Base-by-base conservation (phyloP, 1,139 yeast species). In the Pichia sp. region DNA sequence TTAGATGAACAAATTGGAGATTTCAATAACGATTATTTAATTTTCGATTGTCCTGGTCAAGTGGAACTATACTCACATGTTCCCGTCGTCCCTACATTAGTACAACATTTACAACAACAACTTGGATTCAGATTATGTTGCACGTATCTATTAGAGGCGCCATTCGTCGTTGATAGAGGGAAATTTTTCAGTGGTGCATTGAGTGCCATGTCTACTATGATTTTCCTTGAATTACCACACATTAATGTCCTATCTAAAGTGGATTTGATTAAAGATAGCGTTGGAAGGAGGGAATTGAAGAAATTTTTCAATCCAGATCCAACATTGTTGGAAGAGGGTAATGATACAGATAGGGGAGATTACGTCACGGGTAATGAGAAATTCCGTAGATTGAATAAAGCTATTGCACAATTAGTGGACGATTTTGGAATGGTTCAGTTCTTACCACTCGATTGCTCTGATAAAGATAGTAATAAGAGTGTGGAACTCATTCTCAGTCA, bases 341-440 rank as follows among this genome's bases (percentile, higher is more conserved):
- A 43, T 49, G 60, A 32, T 60, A 62, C 35, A 60, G 63, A 33
- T 54, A 67, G 63, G 49, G 70, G 67, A 34, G 56, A 52, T 29
- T 50, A 42, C 31, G 40, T 54, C 5, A 39, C 50, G 16, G 42
- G 56, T 30, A 91, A 87, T 58, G 94, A 95, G 23, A 79, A 72
- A 51, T 91, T 77, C 52, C 72, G 79, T 29, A 74, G 68, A 44
- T 69, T 91, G 42, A 91, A 86, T 56, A 73, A 73, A 49, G 72
- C 91, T 21, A 87, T 91, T 48, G 96, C 96, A 1, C 77, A 82
- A 46, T 66, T 91, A 49, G 88, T 85, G 24, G 97, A 93, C 56
- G 99, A 93, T 55, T 91, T 91, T 59, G 97, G 98, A 8, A 91
- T 91, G 99, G 97, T 91, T 4, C 97, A 91, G 55, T 91, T 87